These are phyloP conservation scores for Ophiostoma sp. DNA, from an alignment of 2,329 filamentous ascomycete species.

Conservation along the genomic window DNA sequence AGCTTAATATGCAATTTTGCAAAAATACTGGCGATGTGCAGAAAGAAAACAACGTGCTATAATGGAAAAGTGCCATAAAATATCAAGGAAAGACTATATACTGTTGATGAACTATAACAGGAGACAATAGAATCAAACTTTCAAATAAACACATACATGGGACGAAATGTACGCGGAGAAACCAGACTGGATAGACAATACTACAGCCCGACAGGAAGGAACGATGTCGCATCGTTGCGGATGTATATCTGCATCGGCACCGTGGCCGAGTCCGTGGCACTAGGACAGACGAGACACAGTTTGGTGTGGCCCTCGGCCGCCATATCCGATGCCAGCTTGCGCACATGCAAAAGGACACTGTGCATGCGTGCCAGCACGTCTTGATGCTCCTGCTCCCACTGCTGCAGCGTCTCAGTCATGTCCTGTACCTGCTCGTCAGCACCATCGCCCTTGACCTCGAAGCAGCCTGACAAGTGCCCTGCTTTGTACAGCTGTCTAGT, in stretches of 20 bases:
- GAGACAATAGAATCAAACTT: background rate
- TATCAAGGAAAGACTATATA: background rate
- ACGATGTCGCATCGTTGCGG: background rate
- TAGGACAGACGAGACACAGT: background rate
- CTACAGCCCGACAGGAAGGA: background rate
- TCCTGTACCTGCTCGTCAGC: background rate
- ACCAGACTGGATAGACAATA: too few relatives aligned
- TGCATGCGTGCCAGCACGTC: background rate
- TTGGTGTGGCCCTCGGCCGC: background rate
- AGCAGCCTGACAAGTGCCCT: slow-evolving; percentile 23
- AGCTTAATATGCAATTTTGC: too few relatives aligned
- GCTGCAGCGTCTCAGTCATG: background rate
- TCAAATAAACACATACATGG: background rate
- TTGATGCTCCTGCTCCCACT: background rate
- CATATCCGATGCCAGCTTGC: background rate
- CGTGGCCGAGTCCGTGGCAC: background rate
- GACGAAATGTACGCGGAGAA: too few relatives aligned
- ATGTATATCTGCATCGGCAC: background rate
- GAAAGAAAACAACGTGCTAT: too few relatives aligned
- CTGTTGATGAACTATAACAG: background rate
- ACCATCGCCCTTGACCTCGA: background rate
- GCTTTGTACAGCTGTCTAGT: slow-evolving; percentile 23
- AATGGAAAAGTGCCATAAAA: too few relatives aligned
- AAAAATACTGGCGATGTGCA: too few relatives aligned
- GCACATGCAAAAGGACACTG: background rate